Percentiles rank a stretch among this genome's conserved stretches.
phyloP scores from a whole-genome alignment of 116 monocot species.

The Dioscorea cayenensis region DNA sequence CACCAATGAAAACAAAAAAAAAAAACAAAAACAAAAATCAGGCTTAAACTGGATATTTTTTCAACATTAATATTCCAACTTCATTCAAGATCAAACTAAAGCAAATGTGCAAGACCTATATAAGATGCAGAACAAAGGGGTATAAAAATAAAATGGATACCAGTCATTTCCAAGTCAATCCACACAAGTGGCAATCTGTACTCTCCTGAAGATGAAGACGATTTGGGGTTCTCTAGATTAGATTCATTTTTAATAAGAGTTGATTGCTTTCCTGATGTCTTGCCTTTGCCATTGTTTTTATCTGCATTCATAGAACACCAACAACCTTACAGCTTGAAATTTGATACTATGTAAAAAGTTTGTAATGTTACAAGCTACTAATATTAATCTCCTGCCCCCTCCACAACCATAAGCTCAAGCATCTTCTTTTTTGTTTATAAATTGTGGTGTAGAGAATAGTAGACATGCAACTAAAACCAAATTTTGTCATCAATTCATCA shows the following conservation, averaged over 20 bases:
- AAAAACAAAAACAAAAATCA: background rate
- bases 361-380: no score
- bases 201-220: constrained; percentile 12
- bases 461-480: background rate
- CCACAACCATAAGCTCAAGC: background rate
- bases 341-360: background rate
- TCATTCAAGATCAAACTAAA: background rate
- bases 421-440: background rate
- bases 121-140: background rate
- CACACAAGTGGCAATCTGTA: constrained; percentile 81
- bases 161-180: constrained; percentile 99
- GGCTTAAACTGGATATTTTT: background rate
- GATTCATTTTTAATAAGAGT: background rate
- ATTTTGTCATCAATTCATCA: background rate
- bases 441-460: background rate
- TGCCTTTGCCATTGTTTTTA: constrained; percentile 15
- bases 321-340: background rate
- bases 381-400: no score
- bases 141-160: constrained; percentile 24
- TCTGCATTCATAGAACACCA: constrained; percentile 16
- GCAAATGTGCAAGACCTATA: background rate
- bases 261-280: background rate
- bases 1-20: background rate
- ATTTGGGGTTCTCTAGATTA: background rate
- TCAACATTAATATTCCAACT: background rate